Evolutionary conservation across 139 green algal genomes (phyloP), one percentile per base, ranked within the genome.

Genomic region (Yamagishiella unicocca): DNA sequence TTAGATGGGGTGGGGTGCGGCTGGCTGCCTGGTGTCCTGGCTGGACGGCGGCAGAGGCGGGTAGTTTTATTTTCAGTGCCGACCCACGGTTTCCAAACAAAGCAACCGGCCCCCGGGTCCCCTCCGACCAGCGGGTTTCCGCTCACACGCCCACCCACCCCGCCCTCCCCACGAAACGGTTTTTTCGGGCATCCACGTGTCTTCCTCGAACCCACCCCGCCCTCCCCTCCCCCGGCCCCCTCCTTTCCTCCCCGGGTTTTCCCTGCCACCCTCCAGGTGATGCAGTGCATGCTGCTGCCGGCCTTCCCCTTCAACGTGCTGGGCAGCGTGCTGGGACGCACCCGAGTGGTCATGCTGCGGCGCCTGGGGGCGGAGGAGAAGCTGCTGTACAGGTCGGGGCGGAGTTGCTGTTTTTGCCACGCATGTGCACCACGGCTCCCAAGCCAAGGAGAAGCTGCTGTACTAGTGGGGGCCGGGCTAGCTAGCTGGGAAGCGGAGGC

Each of bases 301-400:
- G 82, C 77, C 31, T 93, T 93, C 54, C 90, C 88, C 53, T 91
- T 93, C 76, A 88, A 82, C 50, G 88, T 93, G 40, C 35, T 92
- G 76, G 85, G 90, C 25, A 71, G 78, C 22, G 90, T 93, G 61
- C 83, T 93, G 37, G 82, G 67, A 21, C 42, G 90, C 45, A 90
- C 87, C 45, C 82, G 46, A 31, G 81, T 70, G 40, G 72, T 53
- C 14, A 27, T 72, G 53, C 29, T 58, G 38, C 42, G 83, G 4
- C 46, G 45, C 1, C 24, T 93, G 17, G 35, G 21, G 4, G n/a
- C 72, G 0, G 78, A 89, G 50, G 90, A 93, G 74, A 43, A 38
- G 14, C 90, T 93, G 33, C 43, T 76, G 5, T 93, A 89, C 90
- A 91, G 77, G 90, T 91, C 43, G n/a, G 83, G n/a, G n/a, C n/a